Base-by-base conservation (phyloP, 2,329 filamentous ascomycete genomes). In the Exophiala sp. region DNA sequence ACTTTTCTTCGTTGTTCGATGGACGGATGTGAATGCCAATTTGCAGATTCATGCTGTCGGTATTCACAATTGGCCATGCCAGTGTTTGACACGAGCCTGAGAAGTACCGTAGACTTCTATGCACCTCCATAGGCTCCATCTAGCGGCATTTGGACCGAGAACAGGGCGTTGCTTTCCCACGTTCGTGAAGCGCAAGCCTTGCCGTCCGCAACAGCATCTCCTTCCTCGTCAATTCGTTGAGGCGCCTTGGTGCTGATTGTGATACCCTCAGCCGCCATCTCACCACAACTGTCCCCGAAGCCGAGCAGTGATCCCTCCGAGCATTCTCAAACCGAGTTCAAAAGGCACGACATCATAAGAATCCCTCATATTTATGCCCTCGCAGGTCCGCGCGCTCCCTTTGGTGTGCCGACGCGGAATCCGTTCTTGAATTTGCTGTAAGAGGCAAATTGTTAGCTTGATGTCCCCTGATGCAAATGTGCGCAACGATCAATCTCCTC, bases 361-460 rank as follows among this genome's bases (percentile, higher is more conserved):
- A 22, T 16, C 35, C 22, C n/a, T 34, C 64, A 27, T 8, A 41
- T 42, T 63, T 72, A 73, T 59, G 67, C 64, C 60, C 63, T 71
- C 58, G 70, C 63, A 65, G 80, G 77, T 67, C 86, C 87, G 64
- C 84, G 83, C 65, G 89, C 78, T 69, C 83, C 85, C 80, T 94
- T 90, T 71, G 89, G 89, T 65, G 47, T 74, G 70, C 93, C 93
- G 64, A 77, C 82, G 79, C 87, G 91, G 88, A 98, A 98, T 67
- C 89, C 90, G 79, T 98, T 98, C 81, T 85, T 88, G 84, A 95
- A 95, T 77, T 83, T 83, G 74, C 54, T 57, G 48, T 47, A 27
- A 8, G 7, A 14, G 11, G 16, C n/a, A 6, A 23, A 10, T 23
- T 19, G 42, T 51, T 38, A 51, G 48, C 42, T 19, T 11, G 11